Conservation (phyloP, 257 asterid species). For the Scutellaria minor region DNA sequence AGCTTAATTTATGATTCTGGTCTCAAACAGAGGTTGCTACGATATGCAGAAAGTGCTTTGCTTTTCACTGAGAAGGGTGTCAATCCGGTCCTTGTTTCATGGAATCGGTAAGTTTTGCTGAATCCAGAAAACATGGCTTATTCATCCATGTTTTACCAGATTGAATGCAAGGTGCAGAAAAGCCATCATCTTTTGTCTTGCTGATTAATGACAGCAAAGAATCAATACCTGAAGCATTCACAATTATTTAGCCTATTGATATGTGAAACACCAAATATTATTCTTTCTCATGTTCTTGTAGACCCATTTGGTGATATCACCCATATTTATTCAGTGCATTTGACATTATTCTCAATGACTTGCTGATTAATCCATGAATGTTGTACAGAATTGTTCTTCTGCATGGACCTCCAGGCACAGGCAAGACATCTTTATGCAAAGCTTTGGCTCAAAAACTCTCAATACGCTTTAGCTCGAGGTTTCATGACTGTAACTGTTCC, state of each 20-base stretch:
- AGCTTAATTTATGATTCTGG: slow-evolving; percentile 97
- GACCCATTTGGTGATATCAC: slow-evolving; percentile 10
- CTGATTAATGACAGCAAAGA: slow-evolving; percentile 3
- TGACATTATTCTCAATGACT: slow-evolving; percentile 24
- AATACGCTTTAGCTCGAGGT: slow-evolving; percentile 87
- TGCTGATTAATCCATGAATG: slow-evolving; percentile 35
- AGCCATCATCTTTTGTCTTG: slow-evolving; percentile 15
- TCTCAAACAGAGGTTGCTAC: slow-evolving; percentile 88
- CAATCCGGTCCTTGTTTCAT: slow-evolving; percentile 88
- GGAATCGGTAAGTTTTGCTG: slow-evolving; percentile 78
- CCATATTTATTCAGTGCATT: slow-evolving; percentile 17
- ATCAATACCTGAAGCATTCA: not conserved
- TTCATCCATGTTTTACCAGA: slow-evolving; percentile 16
- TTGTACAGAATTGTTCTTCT: slow-evolving; percentile 87
- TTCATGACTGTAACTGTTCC: slow-evolving; percentile 30
- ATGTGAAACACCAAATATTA: not conserved
- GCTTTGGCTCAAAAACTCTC: slow-evolving; percentile 97
- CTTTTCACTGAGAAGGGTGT: slow-evolving; percentile 99
- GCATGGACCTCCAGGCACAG: slow-evolving; percentile 99
- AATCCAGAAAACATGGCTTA: slow-evolving; percentile 16
- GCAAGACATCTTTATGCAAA: slow-evolving; percentile 97
- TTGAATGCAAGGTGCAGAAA: not conserved
- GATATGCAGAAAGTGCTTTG: slow-evolving; percentile 96
- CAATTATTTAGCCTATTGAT: slow-evolving; percentile 5
- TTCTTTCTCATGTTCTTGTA: slow-evolving; percentile 11